Conservation (phyloP, 345 rosid species). For the Draba incana region DNA sequence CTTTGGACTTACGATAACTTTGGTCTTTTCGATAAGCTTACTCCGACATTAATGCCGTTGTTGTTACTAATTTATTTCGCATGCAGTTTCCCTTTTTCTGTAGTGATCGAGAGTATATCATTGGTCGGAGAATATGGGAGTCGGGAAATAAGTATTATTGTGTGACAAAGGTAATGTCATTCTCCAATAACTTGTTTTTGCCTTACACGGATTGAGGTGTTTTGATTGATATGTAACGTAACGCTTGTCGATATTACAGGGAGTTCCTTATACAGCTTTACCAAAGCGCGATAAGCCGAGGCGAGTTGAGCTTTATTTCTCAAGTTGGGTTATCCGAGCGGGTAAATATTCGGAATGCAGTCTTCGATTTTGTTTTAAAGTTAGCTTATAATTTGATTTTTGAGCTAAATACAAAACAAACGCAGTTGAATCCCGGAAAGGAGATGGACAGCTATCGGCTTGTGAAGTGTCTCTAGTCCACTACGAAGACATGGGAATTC, state of each 20-base stretch:
- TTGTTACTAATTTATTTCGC: slow-evolving; percentile 20
- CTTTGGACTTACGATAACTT: slow-evolving; percentile 8
- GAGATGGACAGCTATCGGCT: slow-evolving; percentile 84
- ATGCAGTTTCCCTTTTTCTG: slow-evolving; percentile 98
- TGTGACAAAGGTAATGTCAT: slow-evolving; percentile 78
- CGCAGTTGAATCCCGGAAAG: slow-evolving; percentile 88
- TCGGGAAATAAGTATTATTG: slow-evolving; percentile 79
- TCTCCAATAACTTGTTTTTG: background rate
- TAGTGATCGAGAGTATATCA: slow-evolving; percentile 93
- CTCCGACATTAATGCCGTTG: background rate
- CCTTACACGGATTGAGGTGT: background rate
- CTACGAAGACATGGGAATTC: slow-evolving; percentile 98
- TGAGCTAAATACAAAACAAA: background rate
- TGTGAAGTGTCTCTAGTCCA: slow-evolving; percentile 90
- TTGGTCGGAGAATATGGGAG: slow-evolving; percentile 95
- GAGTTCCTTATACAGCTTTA: slow-evolving; percentile 71
- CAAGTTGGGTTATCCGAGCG: slow-evolving; percentile 91
- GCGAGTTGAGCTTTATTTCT: slow-evolving; percentile 90
- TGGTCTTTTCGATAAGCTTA: background rate
- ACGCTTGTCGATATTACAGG: slow-evolving; percentile 47
- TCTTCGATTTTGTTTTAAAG: background rate
- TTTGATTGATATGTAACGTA: background rate
- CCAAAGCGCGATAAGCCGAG: slow-evolving; percentile 88
- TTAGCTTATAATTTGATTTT: background rate
- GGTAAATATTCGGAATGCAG: slow-evolving; percentile 52